Evolutionary conservation across 257 asterid genomes (phyloP).

Genomic region (Vinca minor): DNA sequence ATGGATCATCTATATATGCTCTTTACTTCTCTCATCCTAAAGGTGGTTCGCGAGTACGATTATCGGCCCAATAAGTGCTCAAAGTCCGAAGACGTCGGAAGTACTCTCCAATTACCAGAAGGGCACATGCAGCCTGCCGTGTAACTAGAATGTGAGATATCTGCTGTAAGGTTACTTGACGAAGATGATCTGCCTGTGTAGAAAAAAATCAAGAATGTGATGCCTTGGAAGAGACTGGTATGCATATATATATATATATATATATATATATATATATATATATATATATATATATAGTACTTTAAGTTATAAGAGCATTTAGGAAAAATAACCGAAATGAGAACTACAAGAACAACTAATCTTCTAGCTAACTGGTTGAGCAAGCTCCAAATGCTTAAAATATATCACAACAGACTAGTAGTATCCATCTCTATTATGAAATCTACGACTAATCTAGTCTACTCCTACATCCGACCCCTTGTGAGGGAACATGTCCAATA

Average conservation of each 20-base stretch:
- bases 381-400: too few relatives aligned
- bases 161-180: slow-evolving; percentile 32
- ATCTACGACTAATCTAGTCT: too few relatives aligned
- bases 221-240: not conserved
- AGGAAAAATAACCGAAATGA: not conserved
- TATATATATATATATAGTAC: too few relatives aligned
- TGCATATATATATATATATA: too few relatives aligned
- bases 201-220: not conserved
- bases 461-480: too few relatives aligned
- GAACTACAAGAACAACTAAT: not conserved
- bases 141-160: slow-evolving; percentile 25
- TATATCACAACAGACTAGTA: too few relatives aligned
- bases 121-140: slow-evolving; percentile 34
- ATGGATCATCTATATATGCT: slow-evolving; percentile 6
- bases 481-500: too few relatives aligned
- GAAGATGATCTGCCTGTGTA: slow-evolving; percentile 39
- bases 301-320: not conserved
- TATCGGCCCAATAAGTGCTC: slow-evolving; percentile 27
- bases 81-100: slow-evolving; percentile 33
- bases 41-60: slow-evolving; percentile 25
- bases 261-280: too few relatives aligned
- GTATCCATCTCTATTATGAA: too few relatives aligned
- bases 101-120: slow-evolving; percentile 34
- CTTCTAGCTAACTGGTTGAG: too few relatives aligned
- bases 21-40: slow-evolving; percentile 16